Evolutionary conservation across 2,329 filamentous ascomycete species (phyloP).

Genomic region (Fusarium tjaetaba): DNA sequence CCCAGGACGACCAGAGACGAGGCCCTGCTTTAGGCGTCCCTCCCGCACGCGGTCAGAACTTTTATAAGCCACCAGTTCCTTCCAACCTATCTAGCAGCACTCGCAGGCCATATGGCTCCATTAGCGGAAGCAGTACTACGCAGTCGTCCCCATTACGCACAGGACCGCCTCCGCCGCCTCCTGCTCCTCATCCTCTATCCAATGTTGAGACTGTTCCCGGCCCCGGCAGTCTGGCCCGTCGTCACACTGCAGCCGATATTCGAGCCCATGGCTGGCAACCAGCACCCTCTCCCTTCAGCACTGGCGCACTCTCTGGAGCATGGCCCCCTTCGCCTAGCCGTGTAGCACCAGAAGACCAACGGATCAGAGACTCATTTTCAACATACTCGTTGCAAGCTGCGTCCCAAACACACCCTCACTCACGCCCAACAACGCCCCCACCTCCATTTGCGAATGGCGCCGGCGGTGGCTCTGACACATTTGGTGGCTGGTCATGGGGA

Average conservation of each 20-base stretch:
- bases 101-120: conserved; percentile 85
- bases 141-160: conserved; percentile 79
- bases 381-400: conserved; percentile 61
- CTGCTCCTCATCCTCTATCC: conserved; percentile 72
- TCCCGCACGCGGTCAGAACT: conserved; percentile 65
- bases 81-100: conserved; percentile 83
- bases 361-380: conserved; percentile 66
- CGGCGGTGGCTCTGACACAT: conserved; percentile 53
- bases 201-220: conserved; percentile 70
- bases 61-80: conserved; percentile 81
- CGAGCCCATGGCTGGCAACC: conserved; percentile 84
- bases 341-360: conserved; percentile 61
- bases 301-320: conserved; percentile 62
- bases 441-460: conserved; percentile 60
- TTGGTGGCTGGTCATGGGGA: conserved; percentile 68
- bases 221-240: conserved; percentile 76
- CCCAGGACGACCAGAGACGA: conserved; percentile 85
- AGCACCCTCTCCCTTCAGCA: conserved; percentile 69
- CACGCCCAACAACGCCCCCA: conserved; percentile 64
- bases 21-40: conserved; percentile 74
- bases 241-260: conserved; percentile 96
- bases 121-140: conserved; percentile 72
- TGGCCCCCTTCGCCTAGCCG: conserved; percentile 67
- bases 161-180: conserved; percentile 70
- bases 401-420: conserved; percentile 57